Conservation (phyloP, 2,329 filamentous ascomycete genomes). For the Pseudocercospora fuligena region DNA sequence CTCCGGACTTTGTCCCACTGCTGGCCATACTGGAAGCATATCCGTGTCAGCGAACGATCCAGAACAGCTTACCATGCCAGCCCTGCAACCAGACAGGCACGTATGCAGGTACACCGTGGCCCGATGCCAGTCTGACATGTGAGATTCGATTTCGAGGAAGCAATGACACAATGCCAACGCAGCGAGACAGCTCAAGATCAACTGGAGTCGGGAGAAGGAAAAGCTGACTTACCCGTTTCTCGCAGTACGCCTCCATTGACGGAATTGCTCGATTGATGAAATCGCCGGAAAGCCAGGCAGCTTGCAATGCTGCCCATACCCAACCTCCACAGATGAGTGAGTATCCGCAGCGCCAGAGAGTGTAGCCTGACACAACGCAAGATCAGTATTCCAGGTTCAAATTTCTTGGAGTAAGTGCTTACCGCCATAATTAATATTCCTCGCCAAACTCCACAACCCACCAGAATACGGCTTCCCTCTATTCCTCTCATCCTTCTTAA, state of each 20-base stretch:
- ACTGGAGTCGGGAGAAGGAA: conserved; percentile 12
- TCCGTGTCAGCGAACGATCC: conserved; percentile 8
- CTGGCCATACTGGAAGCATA: conserved; percentile 28
- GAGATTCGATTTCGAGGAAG: not conserved
- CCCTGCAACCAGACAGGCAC: conserved; percentile 2
- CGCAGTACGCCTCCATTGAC: conserved; percentile 35
- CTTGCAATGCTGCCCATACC: conserved; percentile 24
- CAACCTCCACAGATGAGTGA: conserved; percentile 32
- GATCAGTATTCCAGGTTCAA: no score
- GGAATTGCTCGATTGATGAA: conserved; percentile 35
- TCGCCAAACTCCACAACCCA: conserved; percentile 32
- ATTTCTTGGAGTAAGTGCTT: no score
- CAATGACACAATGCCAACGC: not conserved
- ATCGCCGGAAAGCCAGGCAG: conserved; percentile 29
- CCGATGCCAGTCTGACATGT: conserved; percentile 4
- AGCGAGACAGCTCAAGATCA: not conserved
- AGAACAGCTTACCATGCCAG: not conserved
- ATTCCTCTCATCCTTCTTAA: conserved; percentile 33
- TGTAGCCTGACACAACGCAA: conserved; percentile 22
- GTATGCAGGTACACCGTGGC: conserved; percentile 1
- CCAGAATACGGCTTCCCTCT: conserved; percentile 33
- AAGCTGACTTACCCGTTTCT: conserved; percentile 29
- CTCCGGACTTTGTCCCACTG: conserved; percentile 32
- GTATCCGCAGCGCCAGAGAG: conserved; percentile 35
- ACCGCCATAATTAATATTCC: conserved; percentile 36